Percentiles rank a stretch among this genome's conserved stretches.
Conservation (phyloP, 129 eudicot species). For the Dittrichia graveolens region DNA sequence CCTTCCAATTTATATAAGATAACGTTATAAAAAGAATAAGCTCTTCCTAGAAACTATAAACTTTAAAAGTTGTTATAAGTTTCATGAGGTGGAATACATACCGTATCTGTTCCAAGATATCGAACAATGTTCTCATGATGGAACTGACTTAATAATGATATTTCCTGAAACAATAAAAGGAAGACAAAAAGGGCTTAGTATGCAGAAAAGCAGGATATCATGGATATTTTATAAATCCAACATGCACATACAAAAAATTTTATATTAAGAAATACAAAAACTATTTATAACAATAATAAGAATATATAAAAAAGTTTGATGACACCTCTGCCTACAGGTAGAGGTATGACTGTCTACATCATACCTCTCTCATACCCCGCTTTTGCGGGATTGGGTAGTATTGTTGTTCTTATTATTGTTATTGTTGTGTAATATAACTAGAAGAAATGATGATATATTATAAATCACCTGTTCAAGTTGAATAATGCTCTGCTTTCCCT, state of each 20-base stretch:
- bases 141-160: slow-evolving; percentile 71
- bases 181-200: slow-evolving; percentile 14
- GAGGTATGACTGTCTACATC: too few relatives aligned
- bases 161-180: slow-evolving; percentile 54
- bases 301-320: too few relatives aligned
- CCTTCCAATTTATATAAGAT: not conserved
- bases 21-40: not conserved
- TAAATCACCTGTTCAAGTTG: slow-evolving; percentile 76
- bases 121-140: slow-evolving; percentile 78
- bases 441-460: not conserved
- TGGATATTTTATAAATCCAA: not conserved
- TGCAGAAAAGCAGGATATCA: slow-evolving; percentile 15
- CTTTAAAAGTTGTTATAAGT: too few relatives aligned
- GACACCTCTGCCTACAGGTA: too few relatives aligned
- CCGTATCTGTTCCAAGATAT: slow-evolving; percentile 80
- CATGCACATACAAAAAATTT: too few relatives aligned
- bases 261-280: too few relatives aligned
- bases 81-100: slow-evolving; percentile 28
- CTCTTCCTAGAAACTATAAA: not conserved
- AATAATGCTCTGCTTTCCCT: slow-evolving; percentile 65
- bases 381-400: too few relatives aligned
- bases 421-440: not conserved
- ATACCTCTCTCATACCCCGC: too few relatives aligned
- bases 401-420: too few relatives aligned
- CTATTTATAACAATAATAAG: too few relatives aligned